Conservation (phyloP, 2,329 filamentous ascomycete genomes). For the Cordyceps farinosa region DNA sequence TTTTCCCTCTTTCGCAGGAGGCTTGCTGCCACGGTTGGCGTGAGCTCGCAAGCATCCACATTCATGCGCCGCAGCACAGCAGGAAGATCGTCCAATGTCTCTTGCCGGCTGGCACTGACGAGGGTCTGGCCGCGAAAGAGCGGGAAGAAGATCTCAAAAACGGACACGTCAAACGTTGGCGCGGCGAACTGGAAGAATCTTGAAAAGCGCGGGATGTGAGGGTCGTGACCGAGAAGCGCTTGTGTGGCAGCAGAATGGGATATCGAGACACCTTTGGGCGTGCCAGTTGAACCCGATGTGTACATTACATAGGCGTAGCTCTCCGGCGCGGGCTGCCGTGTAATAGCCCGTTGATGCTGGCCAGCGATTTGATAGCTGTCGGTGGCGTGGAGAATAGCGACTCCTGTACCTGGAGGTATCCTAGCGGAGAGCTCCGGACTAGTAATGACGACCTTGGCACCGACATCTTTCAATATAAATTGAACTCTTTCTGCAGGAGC, state of each 20-base stretch:
- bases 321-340: conserved; percentile 26
- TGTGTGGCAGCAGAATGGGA: conserved; percentile 79
- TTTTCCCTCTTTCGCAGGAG: conserved; percentile 64
- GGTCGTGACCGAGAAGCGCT: conserved; percentile 75
- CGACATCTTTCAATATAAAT: conserved; percentile 78
- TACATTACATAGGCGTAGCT: conserved; percentile 86
- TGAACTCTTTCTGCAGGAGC: conserved; percentile 70
- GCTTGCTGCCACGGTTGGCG: conserved; percentile 80
- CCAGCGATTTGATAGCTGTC: conserved; percentile 16
- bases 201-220: conserved; percentile 69
- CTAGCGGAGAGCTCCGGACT: conserved; percentile 44
- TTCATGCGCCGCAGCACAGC: conserved; percentile 59
- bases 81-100: conserved; percentile 73
- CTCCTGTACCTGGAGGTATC: conserved; percentile 33
- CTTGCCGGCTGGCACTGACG: conserved; percentile 63
- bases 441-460: conserved; percentile 65
- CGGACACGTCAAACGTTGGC: conserved; percentile 89
- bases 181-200: conserved; percentile 90
- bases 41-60: conserved; percentile 83
- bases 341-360: neutral
- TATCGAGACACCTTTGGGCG: conserved; percentile 81
- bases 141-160: conserved; percentile 94
- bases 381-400: conserved; percentile 38
- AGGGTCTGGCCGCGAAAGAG: conserved; percentile 70
- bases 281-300: conserved; percentile 85